These are phyloP conservation scores for Thielaviopsis populi DNA, from an alignment of 2,329 filamentous ascomycete species.

Conservation along the genomic window DNA sequence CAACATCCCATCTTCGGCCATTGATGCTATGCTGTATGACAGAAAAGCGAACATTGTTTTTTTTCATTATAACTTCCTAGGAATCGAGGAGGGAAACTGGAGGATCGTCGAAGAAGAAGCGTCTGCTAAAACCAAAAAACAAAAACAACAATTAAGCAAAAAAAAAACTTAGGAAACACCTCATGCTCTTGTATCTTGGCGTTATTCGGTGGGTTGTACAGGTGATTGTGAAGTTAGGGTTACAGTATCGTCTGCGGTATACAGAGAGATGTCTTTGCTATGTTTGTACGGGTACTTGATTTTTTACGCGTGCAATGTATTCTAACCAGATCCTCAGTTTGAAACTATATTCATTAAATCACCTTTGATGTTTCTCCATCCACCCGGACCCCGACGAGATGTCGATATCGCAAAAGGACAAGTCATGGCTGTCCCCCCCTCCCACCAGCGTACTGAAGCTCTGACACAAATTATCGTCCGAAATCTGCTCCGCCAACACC, in stretches of 20 bases:
- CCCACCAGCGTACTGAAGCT: too few species aligned
- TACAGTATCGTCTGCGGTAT: neutral
- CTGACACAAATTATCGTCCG: neutral
- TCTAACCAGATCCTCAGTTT: neutral
- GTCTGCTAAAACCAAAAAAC: conserved; percentile 3
- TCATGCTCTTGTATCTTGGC: neutral
- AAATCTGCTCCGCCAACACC: neutral
- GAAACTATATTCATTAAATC: neutral
- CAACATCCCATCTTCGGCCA: neutral
- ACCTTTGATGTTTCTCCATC: neutral
- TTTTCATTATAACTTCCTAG: neutral
- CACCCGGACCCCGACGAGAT: too few species aligned
- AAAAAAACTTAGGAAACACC: conserved; percentile 8
- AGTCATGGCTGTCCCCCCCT: too few species aligned
- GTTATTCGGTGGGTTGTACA: neutral
- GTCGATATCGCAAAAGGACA: too few species aligned
- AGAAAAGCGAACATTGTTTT: neutral
- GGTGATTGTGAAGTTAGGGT: neutral
- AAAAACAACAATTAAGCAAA: conserved; percentile 8
- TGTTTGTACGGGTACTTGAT: neutral
- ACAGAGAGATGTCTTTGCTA: neutral
- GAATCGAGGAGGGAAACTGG: neutral
- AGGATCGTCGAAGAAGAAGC: neutral
- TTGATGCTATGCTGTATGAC: neutral
- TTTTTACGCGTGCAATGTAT: neutral